Conservation (phyloP, 345 rosid genomes). For the rapeseed (Brassica napus) region Da-Ae NC_063446.1:56958001-56958500, state of each 20-base stretch:
- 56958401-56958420: too few relatives aligned
- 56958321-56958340: background rate
- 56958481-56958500: too few relatives aligned
- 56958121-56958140: constrained; percentile 9
- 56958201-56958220: background rate
- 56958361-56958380: too few relatives aligned
- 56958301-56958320: constrained; percentile 8
- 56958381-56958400: too few relatives aligned
- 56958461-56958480: too few relatives aligned
- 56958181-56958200: constrained; percentile 8
- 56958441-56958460: too few relatives aligned
- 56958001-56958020: constrained; percentile 9
- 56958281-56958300: constrained; percentile 15
- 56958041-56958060: constrained; percentile 14
- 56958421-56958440: too few relatives aligned
- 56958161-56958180: constrained; percentile 13
- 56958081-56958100: background rate
- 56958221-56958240: background rate
- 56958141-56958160: background rate
- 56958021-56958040: constrained; percentile 15
- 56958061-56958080: constrained; percentile 12
- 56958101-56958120: constrained; percentile 10
- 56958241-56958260: constrained; percentile 10
- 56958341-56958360: too few relatives aligned
- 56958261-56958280: background rate